Evolutionary conservation across 2,329 filamentous ascomycete species (phyloP), one percentile per base, ranked within the genome.

Genomic region (Botryosphaeria dothidea): DNA sequence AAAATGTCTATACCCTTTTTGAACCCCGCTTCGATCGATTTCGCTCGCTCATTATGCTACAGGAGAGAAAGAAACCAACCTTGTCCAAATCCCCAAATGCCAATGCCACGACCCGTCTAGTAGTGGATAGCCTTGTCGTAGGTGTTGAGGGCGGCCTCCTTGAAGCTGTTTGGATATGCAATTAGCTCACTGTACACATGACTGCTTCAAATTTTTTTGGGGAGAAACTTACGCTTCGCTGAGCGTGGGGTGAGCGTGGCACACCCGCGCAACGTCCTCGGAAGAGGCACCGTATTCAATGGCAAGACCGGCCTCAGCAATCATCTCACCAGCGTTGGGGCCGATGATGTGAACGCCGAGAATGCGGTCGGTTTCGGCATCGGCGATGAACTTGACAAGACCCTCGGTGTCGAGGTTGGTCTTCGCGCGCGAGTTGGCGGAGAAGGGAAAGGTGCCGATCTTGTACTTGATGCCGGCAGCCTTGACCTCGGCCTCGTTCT

Each of bases 91-190:
- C 56, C 56, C 38, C 23, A 19, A 45, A 36, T 31, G 56, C 56
- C 56, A 31, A 60, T 15, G 27, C 41, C 36, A 31, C 54, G 8
- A 31, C 56, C 29, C 41, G 34, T 61, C 63, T 65, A 99, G 82
- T 91, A 96, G 84, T 99, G 95, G 79, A 99, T 97, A 70, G 95
- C 90, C 85, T 97, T 95, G 74, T 89, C 88, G 83, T 96, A 93
- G 58, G 94, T 97, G 68, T 92, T 92, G 95, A 99, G 98, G 72
- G 95, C 95, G 74, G 95, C 95, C 87, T 99, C 95, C 86, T 99
- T 99, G 87, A 99, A 98, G 49, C 56, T 60, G 27, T 54, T 36
- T 27, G 21, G 21, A 9, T 49, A 13, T 43, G 23, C n/a, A 23
- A 29, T 64, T 11, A 64, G 29, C 17, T 13, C n/a, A 25, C 34